Percentiles rank a stretch among this genome's conserved stretches.
These are phyloP conservation scores for Diaporthe velutina DNA, from an alignment of 2,329 filamentous ascomycete species.

Conservation along the genomic window DNA sequence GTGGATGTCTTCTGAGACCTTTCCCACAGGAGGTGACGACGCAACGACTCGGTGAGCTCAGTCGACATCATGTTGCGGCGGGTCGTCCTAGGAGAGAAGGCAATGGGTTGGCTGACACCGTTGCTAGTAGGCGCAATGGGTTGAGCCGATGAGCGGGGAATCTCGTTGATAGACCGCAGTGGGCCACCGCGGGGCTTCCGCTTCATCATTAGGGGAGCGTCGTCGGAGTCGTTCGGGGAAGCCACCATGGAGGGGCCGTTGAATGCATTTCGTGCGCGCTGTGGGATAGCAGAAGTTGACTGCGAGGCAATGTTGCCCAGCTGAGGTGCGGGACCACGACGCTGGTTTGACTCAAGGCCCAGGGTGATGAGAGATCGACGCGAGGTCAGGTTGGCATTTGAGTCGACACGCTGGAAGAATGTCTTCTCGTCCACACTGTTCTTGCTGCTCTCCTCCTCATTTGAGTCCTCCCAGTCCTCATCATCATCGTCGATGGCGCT, in stretches of 20 bases:
- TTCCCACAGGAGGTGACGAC: conserved; percentile 94
- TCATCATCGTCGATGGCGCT: conserved; percentile 84
- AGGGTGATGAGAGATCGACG: conserved; percentile 90
- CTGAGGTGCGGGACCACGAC: conserved; percentile 65
- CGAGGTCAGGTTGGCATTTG: conserved; percentile 85
- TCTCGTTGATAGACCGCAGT: conserved; percentile 69
- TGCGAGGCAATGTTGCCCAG: conserved; percentile 78
- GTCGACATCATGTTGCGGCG: conserved; percentile 95
- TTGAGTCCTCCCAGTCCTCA: conserved; percentile 74
- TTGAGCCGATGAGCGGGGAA: conserved; percentile 77
- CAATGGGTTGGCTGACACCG: conserved; percentile 66
- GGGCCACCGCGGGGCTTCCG: conserved; percentile 63
- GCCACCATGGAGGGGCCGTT: conserved; percentile 58
- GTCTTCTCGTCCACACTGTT: conserved; percentile 85
- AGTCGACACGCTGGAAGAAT: conserved; percentile 92
- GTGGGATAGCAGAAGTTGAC: conserved; percentile 73
- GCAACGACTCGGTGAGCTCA: conserved; percentile 92
- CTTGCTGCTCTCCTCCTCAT: conserved; percentile 82
- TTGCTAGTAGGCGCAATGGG: conserved; percentile 79
- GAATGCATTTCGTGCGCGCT: conserved; percentile 65
- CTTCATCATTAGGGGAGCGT: conserved; percentile 75
- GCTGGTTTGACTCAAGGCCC: conserved; percentile 84
- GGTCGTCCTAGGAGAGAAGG: conserved; percentile 91
- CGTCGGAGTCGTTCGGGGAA: conserved; percentile 71
- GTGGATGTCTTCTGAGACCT: conserved; percentile 94